Percentiles rank a stretch among this genome's conserved stretches.
These are phyloP conservation scores for Bryoglossum gracile DNA, from an alignment of 495 filamentous ascomycete genomes.

Conservation along the genomic window DNA sequence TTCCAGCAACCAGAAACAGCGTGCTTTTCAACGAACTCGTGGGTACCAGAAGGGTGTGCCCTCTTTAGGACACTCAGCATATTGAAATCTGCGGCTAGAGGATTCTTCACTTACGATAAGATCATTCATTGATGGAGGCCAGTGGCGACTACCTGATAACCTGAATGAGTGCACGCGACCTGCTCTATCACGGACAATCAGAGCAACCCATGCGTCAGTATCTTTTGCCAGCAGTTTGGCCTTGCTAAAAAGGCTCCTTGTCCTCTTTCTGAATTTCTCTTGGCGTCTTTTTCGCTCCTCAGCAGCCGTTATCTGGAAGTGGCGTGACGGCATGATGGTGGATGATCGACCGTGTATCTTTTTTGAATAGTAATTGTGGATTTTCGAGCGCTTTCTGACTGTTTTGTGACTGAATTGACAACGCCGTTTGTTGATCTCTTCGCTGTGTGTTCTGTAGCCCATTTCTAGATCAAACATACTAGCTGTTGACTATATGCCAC, in stretches of 20 bases:
- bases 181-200: conserved; percentile 11
- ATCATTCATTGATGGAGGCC: conserved; percentile 8
- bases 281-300: conserved; percentile 12
- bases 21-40: conserved; percentile 11
- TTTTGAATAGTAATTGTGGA: neutral
- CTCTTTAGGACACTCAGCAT: neutral
- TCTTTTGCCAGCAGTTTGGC: conserved; percentile 8
- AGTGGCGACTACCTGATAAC: conserved; percentile 5
- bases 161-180: conserved; percentile 3
- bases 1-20: conserved; percentile 8
- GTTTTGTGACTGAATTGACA: conserved; percentile 10
- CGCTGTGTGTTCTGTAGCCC: no score
- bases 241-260: conserved; percentile 11
- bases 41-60: conserved; percentile 4
- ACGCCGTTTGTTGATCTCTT: neutral
- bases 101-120: conserved; percentile 2
- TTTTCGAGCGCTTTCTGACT: conserved; percentile 5
- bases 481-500: neutral
- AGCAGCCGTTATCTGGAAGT: neutral
- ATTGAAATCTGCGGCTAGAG: neutral
- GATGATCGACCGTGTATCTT: no score
- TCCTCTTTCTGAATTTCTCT: conserved; percentile 19
- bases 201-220: conserved; percentile 6
- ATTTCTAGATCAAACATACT: neutral
- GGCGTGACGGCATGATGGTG: neutral